These are phyloP conservation scores for Lyophyllum shimeji DNA, from an alignment of 768 basidiomycete genomes.

Conservation along the genomic window DNA sequence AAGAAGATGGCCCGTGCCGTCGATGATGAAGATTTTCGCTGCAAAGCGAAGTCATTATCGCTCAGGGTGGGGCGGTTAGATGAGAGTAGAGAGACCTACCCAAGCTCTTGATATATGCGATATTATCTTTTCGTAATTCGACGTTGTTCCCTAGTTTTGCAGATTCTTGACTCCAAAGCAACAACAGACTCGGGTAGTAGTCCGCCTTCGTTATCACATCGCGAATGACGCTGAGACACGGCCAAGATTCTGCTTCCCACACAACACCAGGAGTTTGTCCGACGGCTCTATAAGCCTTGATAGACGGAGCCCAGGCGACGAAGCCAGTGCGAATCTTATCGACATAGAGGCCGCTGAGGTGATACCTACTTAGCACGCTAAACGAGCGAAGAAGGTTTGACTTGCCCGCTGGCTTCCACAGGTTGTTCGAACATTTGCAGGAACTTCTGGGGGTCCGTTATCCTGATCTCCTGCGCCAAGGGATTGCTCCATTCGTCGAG, in stretches of 20 bases:
- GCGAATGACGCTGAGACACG: slow-evolving; percentile 51
- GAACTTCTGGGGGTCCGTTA: slow-evolving; percentile 52
- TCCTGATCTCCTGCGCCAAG: slow-evolving; percentile 41
- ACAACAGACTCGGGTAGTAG: slow-evolving; percentile 61
- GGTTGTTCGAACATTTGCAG: slow-evolving; percentile 44
- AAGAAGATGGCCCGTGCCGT: slow-evolving; percentile 52
- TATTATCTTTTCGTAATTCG: slow-evolving; percentile 57
- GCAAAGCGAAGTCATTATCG: slow-evolving; percentile 4
- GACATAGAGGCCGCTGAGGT: slow-evolving; percentile 47
- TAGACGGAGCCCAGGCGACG: slow-evolving; percentile 63
- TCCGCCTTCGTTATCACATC: slow-evolving; percentile 42
- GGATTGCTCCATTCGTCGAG: slow-evolving; percentile 71
- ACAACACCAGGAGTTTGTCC: slow-evolving; percentile 35
- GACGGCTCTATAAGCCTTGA: slow-evolving; percentile 58
- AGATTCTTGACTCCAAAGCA: slow-evolving; percentile 83
- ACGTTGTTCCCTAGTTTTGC: slow-evolving; percentile 48
- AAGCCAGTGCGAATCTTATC: slow-evolving; percentile 83
- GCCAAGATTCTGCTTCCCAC: slow-evolving; percentile 57
- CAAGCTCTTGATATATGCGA: slow-evolving; percentile 39
- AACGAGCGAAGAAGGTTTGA: neutral
- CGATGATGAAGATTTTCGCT: slow-evolving; percentile 70
- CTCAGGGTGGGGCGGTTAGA: neutral
- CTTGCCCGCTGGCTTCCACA: slow-evolving; percentile 35
- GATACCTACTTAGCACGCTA: slow-evolving; percentile 6
- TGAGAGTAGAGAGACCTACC: slow-evolving; percentile 22